A percentile compares a stretch with the other conserved stretches of the same genome.
These are phyloP conservation scores for Colletotrichum godetiae DNA, from an alignment of 2,329 filamentous ascomycete genomes.

Conservation along the genomic window DNA sequence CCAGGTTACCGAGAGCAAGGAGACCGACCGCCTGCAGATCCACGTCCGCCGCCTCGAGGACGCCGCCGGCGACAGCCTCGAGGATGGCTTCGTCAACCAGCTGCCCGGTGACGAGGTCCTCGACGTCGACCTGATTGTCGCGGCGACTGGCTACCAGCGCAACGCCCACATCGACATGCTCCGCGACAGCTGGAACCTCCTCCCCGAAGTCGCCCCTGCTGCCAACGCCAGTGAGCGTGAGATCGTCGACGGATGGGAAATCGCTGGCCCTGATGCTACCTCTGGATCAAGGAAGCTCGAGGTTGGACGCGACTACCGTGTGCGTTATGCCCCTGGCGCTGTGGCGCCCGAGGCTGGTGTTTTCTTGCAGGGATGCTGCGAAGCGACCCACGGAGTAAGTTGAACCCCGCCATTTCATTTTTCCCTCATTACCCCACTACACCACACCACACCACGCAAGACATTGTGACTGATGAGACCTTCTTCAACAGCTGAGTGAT, in stretches of 20 bases:
- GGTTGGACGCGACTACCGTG: conserved; percentile 82
- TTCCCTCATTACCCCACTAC: neutral
- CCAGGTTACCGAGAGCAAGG: conserved; percentile 65
- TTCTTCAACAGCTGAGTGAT: conserved; percentile 73
- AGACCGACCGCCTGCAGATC: conserved; percentile 64
- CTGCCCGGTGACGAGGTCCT: conserved; percentile 65
- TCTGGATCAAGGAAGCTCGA: conserved; percentile 62
- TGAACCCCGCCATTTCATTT: conserved; percentile 2
- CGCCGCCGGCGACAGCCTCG: conserved; percentile 39
- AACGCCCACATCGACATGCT: conserved; percentile 84
- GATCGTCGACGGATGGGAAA: conserved; percentile 53
- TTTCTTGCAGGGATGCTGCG: conserved; percentile 95
- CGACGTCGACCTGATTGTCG: conserved; percentile 83
- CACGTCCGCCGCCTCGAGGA: conserved; percentile 62
- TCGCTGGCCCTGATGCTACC: conserved; percentile 24
- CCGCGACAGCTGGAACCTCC: conserved; percentile 71
- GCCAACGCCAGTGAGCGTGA: conserved; percentile 17
- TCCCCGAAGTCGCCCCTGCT: conserved; percentile 59
- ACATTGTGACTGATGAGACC: conserved; percentile 37
- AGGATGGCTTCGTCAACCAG: conserved; percentile 52
- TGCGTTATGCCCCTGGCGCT: conserved; percentile 75
- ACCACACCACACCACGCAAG: neutral
- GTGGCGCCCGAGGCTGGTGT: conserved; percentile 82
- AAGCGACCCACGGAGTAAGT: conserved; percentile 90
- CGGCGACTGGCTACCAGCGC: conserved; percentile 87